Conservation (phyloP, 2,329 filamentous ascomycete species). For the Colletotrichum caudatum region DNA sequence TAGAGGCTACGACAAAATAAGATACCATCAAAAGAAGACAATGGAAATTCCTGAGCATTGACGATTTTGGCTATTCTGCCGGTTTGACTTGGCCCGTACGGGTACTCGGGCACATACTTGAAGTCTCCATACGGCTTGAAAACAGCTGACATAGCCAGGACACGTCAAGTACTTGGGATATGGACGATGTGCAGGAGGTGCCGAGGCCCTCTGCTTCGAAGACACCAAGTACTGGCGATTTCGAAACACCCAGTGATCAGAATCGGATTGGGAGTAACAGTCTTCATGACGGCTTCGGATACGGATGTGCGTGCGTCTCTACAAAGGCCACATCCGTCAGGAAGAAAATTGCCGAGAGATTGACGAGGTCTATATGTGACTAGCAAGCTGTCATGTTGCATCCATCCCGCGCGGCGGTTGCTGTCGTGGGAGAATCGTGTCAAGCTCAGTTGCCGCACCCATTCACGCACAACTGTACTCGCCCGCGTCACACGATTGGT, state of each 20-base stretch:
- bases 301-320: constrained; percentile 9
- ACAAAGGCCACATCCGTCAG: constrained; percentile 1
- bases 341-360: neutral
- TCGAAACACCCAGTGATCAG: neutral
- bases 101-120: neutral
- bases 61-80: neutral
- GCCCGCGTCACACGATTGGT: constrained; percentile 9
- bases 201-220: neutral
- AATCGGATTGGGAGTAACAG: constrained; percentile 25
- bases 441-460: constrained; percentile 21
- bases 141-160: neutral
- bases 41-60: constrained; percentile 26
- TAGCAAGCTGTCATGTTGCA: constrained; percentile 11
- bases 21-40: constrained; percentile 41
- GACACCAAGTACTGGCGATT: neutral
- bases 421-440: constrained; percentile 33
- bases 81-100: neutral
- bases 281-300: constrained; percentile 1
- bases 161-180: neutral
- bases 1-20: constrained; percentile 35
- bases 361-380: constrained; percentile 37
- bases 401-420: constrained; percentile 25
- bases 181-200: neutral
- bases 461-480: constrained; percentile 14
- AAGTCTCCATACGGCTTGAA: neutral